Evolutionary conservation across 179 eudicot species (phyloP), one percentile per base, ranked within the genome.

Genomic region (Spinacia oleracea): DNA sequence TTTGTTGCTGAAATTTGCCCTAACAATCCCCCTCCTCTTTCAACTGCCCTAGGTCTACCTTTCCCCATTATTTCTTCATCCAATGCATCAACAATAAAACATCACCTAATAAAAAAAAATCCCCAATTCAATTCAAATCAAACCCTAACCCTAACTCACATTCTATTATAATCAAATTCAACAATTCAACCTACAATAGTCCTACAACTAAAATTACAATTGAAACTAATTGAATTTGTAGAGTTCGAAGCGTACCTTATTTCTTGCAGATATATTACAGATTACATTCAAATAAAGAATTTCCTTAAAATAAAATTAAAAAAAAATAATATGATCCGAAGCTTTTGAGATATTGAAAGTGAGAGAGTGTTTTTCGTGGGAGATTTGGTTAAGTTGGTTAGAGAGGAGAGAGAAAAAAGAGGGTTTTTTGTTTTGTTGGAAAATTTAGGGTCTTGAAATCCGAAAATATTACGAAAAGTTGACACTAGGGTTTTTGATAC

Each of bases 11-110:
- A 75, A 73, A 65, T 80, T 80, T 87, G 91, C 83, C 91, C 94
- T 83, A 90, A 18, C 9, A 53, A 83, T 73, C 91, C 95, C 35
- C 95, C 91, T 77, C 90, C 90, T 83, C 89, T 93, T 79, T 95
- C 97, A 27, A 92, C 97, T 69, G 94, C 88, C 88, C 98, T 93
- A 74, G 97, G 91, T 81, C 86, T 95, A 76, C 95, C 97, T 89
- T 90, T 95, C 83, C 98, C 98, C 98, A 96, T 92, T 88, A 96
- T 92, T 88, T n/a, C 67, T 55, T 74, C 45, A 31, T 74, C 14
- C 65, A 73, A 60, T 83, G 63, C 80, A 75, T 73, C 63, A 79
- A 81, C 46, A 48, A 75, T 53, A 18, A 8, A 5, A 53, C n/a
- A 78, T 80, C 82, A 84, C 77, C 76, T 70, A 73, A 80, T 23